Base-by-base conservation (phyloP, 2,329 filamentous ascomycete species). In the Pseudocercospora pini-densiflorae region DNA sequence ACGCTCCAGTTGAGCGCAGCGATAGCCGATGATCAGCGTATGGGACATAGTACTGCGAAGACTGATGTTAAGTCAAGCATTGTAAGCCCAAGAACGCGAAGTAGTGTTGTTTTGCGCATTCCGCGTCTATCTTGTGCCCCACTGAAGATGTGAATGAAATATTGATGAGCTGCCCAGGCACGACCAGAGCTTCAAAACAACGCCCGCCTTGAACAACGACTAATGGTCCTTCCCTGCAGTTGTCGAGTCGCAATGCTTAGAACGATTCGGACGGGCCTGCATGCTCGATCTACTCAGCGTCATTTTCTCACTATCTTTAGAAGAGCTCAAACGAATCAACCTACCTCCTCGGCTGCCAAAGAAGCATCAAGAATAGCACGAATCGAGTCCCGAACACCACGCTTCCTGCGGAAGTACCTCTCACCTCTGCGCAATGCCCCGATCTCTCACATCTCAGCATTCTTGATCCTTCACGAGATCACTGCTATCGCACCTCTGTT, bases 401-500 rank as follows among this genome's bases (percentile, higher is more conserved):
- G 76, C 4, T 89, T 88, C 67, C 84, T 96, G 12, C 90, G 87
- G 64, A 85, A 83, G 61, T 92, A 93, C 81, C 89, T 92, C 0
- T 79, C 82, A 0, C 88, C 88, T 0, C 87, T 99, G 2, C 87
- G 89, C 64, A 84, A 86, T 63, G 93, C 93, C 0, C 95, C 95
- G 0, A 79, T 93, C 53, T 92, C 92, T 0, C 93, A 97, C 80
- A 84, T 97, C 49, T 88, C 90, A 1, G 90, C 94, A 0, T 99
- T 99, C 78, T 83, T 98, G 10, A 83, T 97, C 45, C 85, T 99
- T 0, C 95, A 99, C 82, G 95, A 99, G 79, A 77, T 97, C 53
- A 98, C 95, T 0, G 94, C 95, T 9, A 81, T 97, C 10, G 79
- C 94, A 1, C 94, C 94, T 0, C 80, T 98, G 0, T 78, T 96